phyloP scores from a whole-genome alignment of 345 rosid genomes.

The Pelargonium nanum region DNA sequence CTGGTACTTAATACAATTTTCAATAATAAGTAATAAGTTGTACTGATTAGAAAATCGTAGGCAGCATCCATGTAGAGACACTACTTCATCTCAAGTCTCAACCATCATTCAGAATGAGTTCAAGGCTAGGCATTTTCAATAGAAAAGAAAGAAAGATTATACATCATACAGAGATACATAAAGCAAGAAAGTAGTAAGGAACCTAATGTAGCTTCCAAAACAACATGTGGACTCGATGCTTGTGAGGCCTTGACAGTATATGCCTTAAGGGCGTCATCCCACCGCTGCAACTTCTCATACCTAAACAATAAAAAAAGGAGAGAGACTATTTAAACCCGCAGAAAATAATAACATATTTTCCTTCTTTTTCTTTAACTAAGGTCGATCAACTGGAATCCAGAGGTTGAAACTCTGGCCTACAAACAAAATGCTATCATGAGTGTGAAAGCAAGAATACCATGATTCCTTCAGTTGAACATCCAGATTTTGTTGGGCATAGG shows the following conservation, averaged over 20 bases:
- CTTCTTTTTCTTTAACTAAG: background rate
- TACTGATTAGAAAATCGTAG: background rate
- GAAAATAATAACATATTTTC: background rate
- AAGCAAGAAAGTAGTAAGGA: constrained; percentile 7
- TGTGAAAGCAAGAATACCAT: constrained; percentile 37
- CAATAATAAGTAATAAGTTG: too few species aligned
- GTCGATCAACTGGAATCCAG: background rate
- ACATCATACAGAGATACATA: constrained; percentile 3
- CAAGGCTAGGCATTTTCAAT: background rate
- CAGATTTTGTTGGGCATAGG: constrained; percentile 80
- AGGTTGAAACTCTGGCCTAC: background rate
- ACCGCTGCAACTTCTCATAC: constrained; percentile 98
- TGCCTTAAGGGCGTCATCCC: constrained; percentile 99
- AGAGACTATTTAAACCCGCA: background rate
- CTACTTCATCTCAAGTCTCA: background rate
- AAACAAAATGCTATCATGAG: too few species aligned
- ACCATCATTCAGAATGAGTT: background rate
- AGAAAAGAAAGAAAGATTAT: background rate
- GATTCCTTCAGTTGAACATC: constrained; percentile 96
- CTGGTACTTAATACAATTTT: too few species aligned
- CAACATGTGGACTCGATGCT: constrained; percentile 65
- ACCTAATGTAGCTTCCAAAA: constrained; percentile 87
- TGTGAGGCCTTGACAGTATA: constrained; percentile 74
- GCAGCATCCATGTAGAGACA: background rate
- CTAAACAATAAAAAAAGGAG: constrained; percentile 23